Evolutionary conservation across 257 asterid species (phyloP).

Genomic region (Verbascum thapsus): DNA sequence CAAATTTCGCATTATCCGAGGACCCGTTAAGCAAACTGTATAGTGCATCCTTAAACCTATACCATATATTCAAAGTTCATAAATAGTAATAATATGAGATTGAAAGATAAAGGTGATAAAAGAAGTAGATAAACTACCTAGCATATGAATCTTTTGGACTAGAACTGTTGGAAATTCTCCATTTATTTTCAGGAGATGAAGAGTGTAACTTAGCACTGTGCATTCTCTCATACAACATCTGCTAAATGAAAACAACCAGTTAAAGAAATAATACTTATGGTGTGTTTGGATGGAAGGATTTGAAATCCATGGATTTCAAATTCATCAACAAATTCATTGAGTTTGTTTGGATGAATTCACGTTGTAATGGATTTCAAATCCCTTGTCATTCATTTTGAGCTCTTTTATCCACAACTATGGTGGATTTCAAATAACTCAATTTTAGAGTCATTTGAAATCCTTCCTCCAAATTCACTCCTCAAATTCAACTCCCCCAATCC

Average conservation of each 20-base stretch:
- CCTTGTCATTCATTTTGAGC: no score
- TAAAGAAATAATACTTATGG: neutral
- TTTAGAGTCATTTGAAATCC: no score
- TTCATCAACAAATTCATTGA: no score
- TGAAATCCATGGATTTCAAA: no score
- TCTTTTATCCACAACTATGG: no score
- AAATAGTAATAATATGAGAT: slow-evolving; percentile 19
- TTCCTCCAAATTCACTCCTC: no score
- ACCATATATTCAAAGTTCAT: slow-evolving; percentile 34
- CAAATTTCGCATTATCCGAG: slow-evolving; percentile 80
- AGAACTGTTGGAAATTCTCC: slow-evolving; percentile 59
- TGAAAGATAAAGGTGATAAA: neutral
- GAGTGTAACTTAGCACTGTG: slow-evolving; percentile 74
- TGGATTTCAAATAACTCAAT: no score
- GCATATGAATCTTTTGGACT: slow-evolving; percentile 65
- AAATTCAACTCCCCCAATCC: no score
- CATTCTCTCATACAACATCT: slow-evolving; percentile 89
- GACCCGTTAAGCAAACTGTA: slow-evolving; percentile 77
- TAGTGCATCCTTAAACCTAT: slow-evolving; percentile 81
- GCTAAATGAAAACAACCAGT: slow-evolving; percentile 33
- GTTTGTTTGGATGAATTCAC: no score
- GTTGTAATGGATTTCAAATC: no score
- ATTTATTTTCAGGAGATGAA: slow-evolving; percentile 68
- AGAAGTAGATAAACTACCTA: slow-evolving; percentile 49
- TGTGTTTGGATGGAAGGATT: no score